phyloP scores from a whole-genome alignment of 495 filamentous ascomycete genomes.

The Parachaetomium inaequale region DNA sequence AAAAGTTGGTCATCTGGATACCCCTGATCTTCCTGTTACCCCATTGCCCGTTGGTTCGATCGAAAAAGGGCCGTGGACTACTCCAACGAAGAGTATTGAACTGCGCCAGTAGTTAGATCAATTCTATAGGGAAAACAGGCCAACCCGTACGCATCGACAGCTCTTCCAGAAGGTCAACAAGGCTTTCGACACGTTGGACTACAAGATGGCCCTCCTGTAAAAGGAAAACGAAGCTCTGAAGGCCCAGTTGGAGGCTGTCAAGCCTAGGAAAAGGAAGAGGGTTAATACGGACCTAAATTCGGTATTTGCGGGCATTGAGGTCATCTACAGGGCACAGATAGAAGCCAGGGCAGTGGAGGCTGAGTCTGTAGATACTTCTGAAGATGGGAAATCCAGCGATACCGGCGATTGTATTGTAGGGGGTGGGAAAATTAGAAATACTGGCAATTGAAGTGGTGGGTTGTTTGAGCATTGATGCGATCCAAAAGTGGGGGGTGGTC shows the following conservation, averaged over 20 bases:
- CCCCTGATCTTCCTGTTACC: no score
- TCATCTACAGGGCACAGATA: background rate
- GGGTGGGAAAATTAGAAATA: background rate
- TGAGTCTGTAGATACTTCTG: background rate
- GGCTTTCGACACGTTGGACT: background rate
- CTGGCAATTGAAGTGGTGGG: background rate
- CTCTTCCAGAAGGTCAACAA: background rate
- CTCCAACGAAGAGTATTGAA: background rate
- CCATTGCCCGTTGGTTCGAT: no score
- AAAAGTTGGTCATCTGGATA: no score
- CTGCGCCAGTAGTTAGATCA: background rate
- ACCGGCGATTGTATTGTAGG: background rate
- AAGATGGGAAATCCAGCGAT: slow-evolving; percentile 2
- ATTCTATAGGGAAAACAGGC: background rate
- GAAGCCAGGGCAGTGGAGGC: background rate
- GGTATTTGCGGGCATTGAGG: background rate
- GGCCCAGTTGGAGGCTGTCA: background rate
- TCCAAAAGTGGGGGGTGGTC: background rate
- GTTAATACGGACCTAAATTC: background rate
- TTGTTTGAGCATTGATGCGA: background rate
- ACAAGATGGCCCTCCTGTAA: background rate
- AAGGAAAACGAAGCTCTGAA: background rate
- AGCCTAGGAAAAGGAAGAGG: background rate
- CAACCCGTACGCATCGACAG: background rate
- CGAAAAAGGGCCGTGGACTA: no score